A percentile compares a stretch with the other conserved stretches of the same genome.
These are phyloP conservation scores for Clitoria ternatea DNA, from an alignment of 306 rosid species.

Conservation along the genomic window DNA sequence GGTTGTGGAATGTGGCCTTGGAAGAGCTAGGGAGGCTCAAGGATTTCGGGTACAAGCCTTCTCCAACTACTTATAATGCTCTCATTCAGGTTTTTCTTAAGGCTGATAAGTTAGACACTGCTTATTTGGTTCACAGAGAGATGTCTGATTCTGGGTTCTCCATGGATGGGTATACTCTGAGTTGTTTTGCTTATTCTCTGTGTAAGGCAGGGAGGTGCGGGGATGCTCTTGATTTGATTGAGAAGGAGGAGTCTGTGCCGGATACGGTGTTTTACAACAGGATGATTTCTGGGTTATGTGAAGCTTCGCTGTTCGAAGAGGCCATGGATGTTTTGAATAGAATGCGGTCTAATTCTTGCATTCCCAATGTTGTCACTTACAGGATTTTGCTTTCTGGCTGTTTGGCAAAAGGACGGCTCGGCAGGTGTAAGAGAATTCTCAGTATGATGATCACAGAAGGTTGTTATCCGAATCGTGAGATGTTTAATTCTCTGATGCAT, in stretches of 20 bases:
- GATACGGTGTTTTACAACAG: slow-evolving; percentile 58
- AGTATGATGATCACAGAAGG: slow-evolving; percentile 83
- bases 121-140: slow-evolving; percentile 69
- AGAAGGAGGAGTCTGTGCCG: slow-evolving; percentile 54
- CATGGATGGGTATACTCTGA: slow-evolving; percentile 61
- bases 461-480: slow-evolving; percentile 68
- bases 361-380: slow-evolving; percentile 69
- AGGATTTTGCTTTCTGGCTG: slow-evolving; percentile 71
- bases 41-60: slow-evolving; percentile 74
- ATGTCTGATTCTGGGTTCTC: slow-evolving; percentile 57
- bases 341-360: slow-evolving; percentile 71
- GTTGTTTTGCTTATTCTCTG: slow-evolving; percentile 56
- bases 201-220: slow-evolving; percentile 63
- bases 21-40: slow-evolving; percentile 88
- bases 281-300: slow-evolving; percentile 81
- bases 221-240: slow-evolving; percentile 59
- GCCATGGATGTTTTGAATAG: slow-evolving; percentile 63
- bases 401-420: slow-evolving; percentile 62
- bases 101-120: slow-evolving; percentile 63
- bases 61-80: slow-evolving; percentile 56
- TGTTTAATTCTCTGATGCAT: slow-evolving; percentile 75
- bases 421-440: slow-evolving; percentile 83
- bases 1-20: slow-evolving; percentile 73
- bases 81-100: slow-evolving; percentile 69
- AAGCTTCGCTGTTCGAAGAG: slow-evolving; percentile 77